Percentiles rank a stretch among this genome's conserved stretches.
Conservation (phyloP, 1,284 basidiomycete species). For the Pseudozyma sp. region DNA sequence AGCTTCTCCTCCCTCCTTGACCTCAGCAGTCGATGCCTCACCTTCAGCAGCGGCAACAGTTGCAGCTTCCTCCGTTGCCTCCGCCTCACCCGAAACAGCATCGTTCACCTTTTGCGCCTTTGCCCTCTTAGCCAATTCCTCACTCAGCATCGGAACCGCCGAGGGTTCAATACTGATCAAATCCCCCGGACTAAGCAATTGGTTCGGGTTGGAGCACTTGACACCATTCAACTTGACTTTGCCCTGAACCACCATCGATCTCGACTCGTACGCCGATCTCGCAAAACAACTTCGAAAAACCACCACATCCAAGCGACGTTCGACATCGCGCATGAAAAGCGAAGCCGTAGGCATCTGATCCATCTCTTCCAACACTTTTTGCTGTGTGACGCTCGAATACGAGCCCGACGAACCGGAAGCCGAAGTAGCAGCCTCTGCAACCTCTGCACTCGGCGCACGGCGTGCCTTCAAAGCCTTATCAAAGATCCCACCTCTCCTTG, state of each 20-base stretch:
- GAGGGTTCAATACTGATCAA: slow-evolving; percentile 88
- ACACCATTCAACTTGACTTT: slow-evolving; percentile 87
- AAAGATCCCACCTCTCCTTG: slow-evolving; percentile 31
- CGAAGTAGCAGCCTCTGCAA: slow-evolving; percentile 2
- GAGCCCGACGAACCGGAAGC: slow-evolving; percentile 8
- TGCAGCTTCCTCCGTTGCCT: slow-evolving; percentile 31
- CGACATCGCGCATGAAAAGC: slow-evolving; percentile 73
- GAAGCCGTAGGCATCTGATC: slow-evolving; percentile 58
- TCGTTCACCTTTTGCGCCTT: slow-evolving; percentile 35
- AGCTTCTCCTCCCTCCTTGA: slow-evolving; percentile 10
- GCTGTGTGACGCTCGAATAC: slow-evolving; percentile 31
- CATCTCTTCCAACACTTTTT: slow-evolving; percentile 41
- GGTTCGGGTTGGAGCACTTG: slow-evolving; percentile 86
- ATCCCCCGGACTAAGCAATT: slow-evolving; percentile 92
- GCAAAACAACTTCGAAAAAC: slow-evolving; percentile 93
- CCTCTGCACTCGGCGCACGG: slow-evolving; percentile 23
- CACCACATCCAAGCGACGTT: slow-evolving; percentile 90
- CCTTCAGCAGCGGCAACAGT: slow-evolving; percentile 14
- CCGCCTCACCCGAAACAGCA: slow-evolving; percentile 46
- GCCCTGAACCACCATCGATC: slow-evolving; percentile 86
- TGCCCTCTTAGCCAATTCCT: slow-evolving; percentile 54
- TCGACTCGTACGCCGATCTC: slow-evolving; percentile 87
- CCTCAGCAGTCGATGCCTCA: slow-evolving; percentile 2
- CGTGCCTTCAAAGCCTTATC: slow-evolving; percentile 39
- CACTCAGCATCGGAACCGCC: slow-evolving; percentile 78